Conservation (phyloP, 202 grass and related monocot genomes). For the Panicum hallii region DNA sequence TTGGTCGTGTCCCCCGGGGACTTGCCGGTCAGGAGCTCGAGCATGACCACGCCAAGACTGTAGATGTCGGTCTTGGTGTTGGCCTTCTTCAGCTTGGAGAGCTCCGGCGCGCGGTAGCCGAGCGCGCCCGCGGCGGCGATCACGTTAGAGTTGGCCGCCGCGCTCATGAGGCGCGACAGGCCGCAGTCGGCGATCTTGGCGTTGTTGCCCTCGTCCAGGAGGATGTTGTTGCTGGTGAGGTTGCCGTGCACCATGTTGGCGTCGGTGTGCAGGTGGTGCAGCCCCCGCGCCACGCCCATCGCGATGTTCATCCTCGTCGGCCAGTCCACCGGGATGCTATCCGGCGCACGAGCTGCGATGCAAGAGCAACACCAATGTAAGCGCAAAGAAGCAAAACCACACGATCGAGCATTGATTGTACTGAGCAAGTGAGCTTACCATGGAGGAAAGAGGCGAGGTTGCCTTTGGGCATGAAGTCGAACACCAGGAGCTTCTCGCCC, state of each 20-base stretch:
- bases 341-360: constrained; percentile 72
- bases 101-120: constrained; percentile 87
- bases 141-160: constrained; percentile 71
- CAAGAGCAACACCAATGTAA: constrained; percentile 8
- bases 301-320: constrained; percentile 78
- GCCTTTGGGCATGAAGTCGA: constrained; percentile 93
- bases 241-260: constrained; percentile 86
- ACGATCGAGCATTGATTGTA: neutral
- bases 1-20: constrained; percentile 77
- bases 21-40: constrained; percentile 95
- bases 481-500: constrained; percentile 96
- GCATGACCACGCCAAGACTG: constrained; percentile 84
- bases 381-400: neutral
- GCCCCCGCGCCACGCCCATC: constrained; percentile 63
- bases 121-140: constrained; percentile 72
- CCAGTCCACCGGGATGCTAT: constrained; percentile 68
- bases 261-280: constrained; percentile 79
- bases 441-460: constrained; percentile 91
- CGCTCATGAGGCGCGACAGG: constrained; percentile 87
- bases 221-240: constrained; percentile 85
- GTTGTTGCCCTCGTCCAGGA: constrained; percentile 69
- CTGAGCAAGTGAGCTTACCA: constrained; percentile 43
- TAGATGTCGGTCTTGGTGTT: constrained; percentile 93
- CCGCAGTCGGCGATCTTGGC: constrained; percentile 77
- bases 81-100: constrained; percentile 95